A percentile compares a stretch with the other conserved stretches of the same genome.
phyloP scores from a whole-genome alignment of 2,329 filamentous ascomycete species.

The Scortechinia acanthostroma region DNA sequence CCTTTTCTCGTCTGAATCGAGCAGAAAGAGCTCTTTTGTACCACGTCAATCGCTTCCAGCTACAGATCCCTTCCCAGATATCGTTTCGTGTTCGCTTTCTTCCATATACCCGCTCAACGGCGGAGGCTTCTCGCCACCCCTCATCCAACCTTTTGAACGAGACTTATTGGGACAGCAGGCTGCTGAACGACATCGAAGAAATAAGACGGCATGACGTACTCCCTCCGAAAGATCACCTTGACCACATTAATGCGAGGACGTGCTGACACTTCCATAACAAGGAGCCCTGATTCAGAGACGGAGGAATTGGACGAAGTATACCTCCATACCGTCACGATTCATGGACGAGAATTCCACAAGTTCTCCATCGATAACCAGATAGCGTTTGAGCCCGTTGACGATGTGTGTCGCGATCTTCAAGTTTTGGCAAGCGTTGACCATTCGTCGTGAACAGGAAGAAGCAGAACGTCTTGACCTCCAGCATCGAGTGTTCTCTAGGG shows the following conservation, averaged over 20 bases:
- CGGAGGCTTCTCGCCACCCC: background rate
- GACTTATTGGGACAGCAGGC: background rate
- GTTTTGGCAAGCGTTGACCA: slow-evolving; percentile 4
- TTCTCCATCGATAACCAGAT: slow-evolving; percentile 29
- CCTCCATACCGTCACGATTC: slow-evolving; percentile 23
- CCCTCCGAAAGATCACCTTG: background rate
- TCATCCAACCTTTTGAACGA: background rate
- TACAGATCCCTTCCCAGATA: background rate
- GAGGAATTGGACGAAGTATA: slow-evolving; percentile 22
- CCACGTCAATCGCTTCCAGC: background rate
- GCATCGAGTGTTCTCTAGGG: slow-evolving; percentile 25
- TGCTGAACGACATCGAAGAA: background rate
- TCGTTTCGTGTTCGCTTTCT: no score
- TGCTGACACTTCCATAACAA: slow-evolving; percentile 8
- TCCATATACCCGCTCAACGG: background rate
- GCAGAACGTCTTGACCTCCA: slow-evolving; percentile 28
- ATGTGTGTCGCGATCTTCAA: slow-evolving; percentile 16
- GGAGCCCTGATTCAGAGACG: slow-evolving; percentile 28
- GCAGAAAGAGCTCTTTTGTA: background rate
- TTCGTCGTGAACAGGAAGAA: slow-evolving; percentile 22
- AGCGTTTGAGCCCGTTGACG: slow-evolving; percentile 31
- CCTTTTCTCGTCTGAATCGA: background rate
- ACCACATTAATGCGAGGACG: background rate
- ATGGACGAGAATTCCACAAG: slow-evolving; percentile 31
- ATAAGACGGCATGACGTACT: background rate